phyloP scores from a whole-genome alignment of 441 rosid species.

The Populus hybrid region DNA sequence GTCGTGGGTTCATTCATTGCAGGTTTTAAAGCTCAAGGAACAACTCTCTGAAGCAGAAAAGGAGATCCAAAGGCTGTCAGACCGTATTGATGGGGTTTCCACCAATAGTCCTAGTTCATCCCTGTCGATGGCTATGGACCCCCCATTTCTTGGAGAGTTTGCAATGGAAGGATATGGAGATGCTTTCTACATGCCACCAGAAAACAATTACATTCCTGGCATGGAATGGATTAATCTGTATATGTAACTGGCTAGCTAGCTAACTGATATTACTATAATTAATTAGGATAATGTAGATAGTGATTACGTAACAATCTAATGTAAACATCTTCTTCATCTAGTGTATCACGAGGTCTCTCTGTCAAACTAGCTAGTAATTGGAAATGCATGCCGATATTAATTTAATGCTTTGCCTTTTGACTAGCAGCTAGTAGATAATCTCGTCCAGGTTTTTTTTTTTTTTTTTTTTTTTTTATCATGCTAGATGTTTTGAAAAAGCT shows the following conservation, averaged over 20 bases:
- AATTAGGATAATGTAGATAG: conserved; percentile 17
- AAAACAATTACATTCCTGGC: conserved; percentile 39
- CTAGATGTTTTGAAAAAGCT: too few species aligned
- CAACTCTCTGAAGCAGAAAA: conserved; percentile 49
- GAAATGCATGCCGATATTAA: too few species aligned
- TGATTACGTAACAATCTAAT: conserved; percentile 5
- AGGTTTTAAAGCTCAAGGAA: conserved; percentile 62
- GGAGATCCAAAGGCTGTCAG: conserved; percentile 50
- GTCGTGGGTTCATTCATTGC: not conserved
- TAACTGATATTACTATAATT: not conserved
- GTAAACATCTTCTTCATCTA: conserved; percentile 17
- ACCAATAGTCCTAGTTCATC: conserved; percentile 56
- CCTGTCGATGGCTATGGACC: conserved; percentile 29
- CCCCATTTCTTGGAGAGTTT: conserved; percentile 45
- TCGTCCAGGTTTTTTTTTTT: too few species aligned
- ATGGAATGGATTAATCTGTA: conserved; percentile 43
- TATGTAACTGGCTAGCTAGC: conserved; percentile 2
- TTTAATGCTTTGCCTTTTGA: too few species aligned
- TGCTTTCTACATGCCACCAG: conserved; percentile 42
- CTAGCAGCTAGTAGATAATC: too few species aligned
- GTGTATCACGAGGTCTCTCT: not conserved
- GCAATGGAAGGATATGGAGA: conserved; percentile 42
- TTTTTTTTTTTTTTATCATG: too few species aligned
- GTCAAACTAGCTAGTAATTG: not conserved
- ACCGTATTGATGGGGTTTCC: conserved; percentile 42